A percentile compares a stretch with the other conserved stretches of the same genome.
phyloP scores from a whole-genome alignment of 2,329 filamentous ascomycete genomes.

The Calycina herbarum region DNA sequence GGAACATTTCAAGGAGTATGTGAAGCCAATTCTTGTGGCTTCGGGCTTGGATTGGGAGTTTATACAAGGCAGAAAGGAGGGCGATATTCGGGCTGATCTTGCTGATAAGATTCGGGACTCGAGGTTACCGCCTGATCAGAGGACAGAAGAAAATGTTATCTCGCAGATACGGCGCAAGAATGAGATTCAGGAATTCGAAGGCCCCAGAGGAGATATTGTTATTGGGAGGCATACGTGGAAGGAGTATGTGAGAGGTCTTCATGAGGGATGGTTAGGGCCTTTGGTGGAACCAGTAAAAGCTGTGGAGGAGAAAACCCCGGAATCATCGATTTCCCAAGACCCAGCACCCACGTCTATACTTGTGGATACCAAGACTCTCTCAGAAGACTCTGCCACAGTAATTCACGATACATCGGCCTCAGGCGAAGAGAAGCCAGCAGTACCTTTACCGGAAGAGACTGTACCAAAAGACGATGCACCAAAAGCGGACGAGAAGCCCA shows the following conservation, averaged over 20 bases:
- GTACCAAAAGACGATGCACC: constrained; percentile 9
- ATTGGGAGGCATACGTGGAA: constrained; percentile 95
- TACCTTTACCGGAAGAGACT: constrained; percentile 15
- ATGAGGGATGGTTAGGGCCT: constrained; percentile 95
- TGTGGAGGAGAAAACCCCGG: constrained; percentile 28
- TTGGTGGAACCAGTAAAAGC: constrained; percentile 59
- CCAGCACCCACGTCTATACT: constrained; percentile 23
- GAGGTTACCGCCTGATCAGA: constrained; percentile 47
- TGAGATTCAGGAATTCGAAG: constrained; percentile 70
- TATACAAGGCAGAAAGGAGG: constrained; percentile 85
- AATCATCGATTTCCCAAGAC: constrained; percentile 17
- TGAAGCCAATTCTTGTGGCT: constrained; percentile 88
- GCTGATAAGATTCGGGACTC: constrained; percentile 82
- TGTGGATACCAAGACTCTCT: constrained; percentile 24
- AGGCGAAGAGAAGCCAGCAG: constrained; percentile 28
- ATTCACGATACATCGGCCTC: constrained; percentile 31
- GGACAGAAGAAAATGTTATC: constrained; percentile 53
- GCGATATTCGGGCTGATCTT: constrained; percentile 84
- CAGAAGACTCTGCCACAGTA: constrained; percentile 13
- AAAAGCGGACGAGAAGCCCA: constrained; percentile 48
- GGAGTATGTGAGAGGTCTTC: constrained; percentile 88
- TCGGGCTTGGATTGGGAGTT: constrained; percentile 96
- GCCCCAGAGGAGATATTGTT: constrained; percentile 79
- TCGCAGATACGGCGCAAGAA: constrained; percentile 63
- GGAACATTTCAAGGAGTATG: constrained; percentile 93